These are phyloP conservation scores for Parastagonospora nodorum DNA, from an alignment of 2,329 filamentous ascomycete genomes.

Conservation along the genomic window DNA sequence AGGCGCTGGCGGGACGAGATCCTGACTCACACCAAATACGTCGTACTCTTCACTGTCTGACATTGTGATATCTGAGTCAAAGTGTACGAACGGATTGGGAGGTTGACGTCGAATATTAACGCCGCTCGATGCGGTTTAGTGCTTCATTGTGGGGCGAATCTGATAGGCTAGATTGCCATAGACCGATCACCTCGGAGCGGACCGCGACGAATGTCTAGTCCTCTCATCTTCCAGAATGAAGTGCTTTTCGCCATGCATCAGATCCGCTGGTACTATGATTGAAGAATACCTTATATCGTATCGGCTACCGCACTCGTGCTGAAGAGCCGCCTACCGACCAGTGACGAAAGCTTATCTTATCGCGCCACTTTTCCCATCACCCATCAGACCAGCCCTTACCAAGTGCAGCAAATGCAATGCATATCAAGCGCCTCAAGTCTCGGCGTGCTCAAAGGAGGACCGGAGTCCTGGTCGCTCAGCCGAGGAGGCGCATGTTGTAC, in stretches of 20 bases:
- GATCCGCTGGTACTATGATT: too few species aligned
- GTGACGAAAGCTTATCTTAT: constrained; percentile 20
- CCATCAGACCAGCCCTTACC: constrained; percentile 14
- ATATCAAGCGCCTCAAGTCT: constrained; percentile 27
- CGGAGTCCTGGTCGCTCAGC: constrained; percentile 9
- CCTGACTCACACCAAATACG: constrained; percentile 55
- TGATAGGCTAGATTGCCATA: neutral
- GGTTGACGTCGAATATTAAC: neutral
- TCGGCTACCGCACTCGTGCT: neutral
- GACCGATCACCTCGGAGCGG: neutral
- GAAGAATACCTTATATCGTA: too few species aligned
- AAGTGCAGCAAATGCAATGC: constrained; percentile 11
- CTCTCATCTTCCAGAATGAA: neutral
- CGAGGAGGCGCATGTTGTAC: constrained; percentile 12
- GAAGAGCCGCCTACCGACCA: neutral
- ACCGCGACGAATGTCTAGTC: neutral
- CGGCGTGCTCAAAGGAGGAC: constrained; percentile 13
- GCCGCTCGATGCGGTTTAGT: constrained; percentile 8
- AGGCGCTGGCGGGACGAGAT: constrained; percentile 60
- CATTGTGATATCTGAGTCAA: constrained; percentile 11
- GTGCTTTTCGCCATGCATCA: too few species aligned
- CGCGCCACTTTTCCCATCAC: constrained; percentile 4
- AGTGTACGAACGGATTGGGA: neutral
- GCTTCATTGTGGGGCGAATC: constrained; percentile 8
- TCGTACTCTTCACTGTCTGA: constrained; percentile 39